These are phyloP conservation scores for Termitomyces sp. DNA, from an alignment of 768 basidiomycete species.

Conservation along the genomic window DNA sequence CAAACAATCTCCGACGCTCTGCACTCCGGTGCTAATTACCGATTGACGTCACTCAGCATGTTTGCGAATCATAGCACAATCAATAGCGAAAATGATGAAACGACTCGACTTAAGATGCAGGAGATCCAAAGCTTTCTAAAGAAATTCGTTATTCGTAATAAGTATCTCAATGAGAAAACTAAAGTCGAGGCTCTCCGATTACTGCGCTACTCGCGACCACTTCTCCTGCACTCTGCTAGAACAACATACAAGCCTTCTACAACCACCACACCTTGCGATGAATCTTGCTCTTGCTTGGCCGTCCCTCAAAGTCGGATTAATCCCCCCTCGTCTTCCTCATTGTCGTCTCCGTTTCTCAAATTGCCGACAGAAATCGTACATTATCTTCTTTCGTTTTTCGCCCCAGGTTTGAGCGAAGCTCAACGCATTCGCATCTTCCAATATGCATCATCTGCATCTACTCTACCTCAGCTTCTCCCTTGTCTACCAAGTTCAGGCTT, in stretches of 20 bases:
- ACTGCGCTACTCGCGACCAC: slow-evolving; percentile 41
- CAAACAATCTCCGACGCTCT: slow-evolving; percentile 40
- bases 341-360: slow-evolving; percentile 25
- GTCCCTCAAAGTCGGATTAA: not conserved
- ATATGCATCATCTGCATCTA: slow-evolving; percentile 41
- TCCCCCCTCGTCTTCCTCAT: not conserved
- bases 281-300: not conserved
- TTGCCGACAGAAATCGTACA: slow-evolving; percentile 56
- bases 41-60: slow-evolving; percentile 41
- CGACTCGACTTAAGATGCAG: slow-evolving; percentile 14
- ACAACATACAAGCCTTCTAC: not conserved
- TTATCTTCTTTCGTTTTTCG: slow-evolving; percentile 50
- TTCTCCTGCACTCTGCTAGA: slow-evolving; percentile 35
- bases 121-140: slow-evolving; percentile 25
- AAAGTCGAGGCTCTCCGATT: slow-evolving; percentile 43
- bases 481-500: slow-evolving; percentile 8
- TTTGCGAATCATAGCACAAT: slow-evolving; percentile 37
- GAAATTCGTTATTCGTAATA: slow-evolving; percentile 37
- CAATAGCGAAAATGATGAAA: slow-evolving; percentile 8
- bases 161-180: slow-evolving; percentile 27
- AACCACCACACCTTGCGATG: not conserved
- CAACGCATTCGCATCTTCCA: slow-evolving; percentile 49
- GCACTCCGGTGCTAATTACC: slow-evolving; percentile 31
- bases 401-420: slow-evolving; percentile 47
- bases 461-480: slow-evolving; percentile 33